Base-by-base conservation (phyloP, 495 filamentous ascomycete genomes). In the Amniculicola lignicola region DNA sequence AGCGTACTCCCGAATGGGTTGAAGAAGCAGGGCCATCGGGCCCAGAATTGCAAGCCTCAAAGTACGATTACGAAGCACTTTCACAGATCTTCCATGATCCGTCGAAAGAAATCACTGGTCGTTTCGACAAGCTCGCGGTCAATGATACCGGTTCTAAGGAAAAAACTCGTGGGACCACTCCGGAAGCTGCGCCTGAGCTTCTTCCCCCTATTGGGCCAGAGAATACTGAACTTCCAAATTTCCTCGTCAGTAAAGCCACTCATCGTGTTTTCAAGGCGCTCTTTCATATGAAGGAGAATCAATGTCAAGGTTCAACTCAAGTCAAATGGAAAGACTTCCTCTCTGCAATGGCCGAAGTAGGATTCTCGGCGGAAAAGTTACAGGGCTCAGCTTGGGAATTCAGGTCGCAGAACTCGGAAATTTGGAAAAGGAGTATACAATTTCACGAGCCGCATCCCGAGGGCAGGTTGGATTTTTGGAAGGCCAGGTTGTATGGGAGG, bases 351-450 rank as follows among this genome's bases (percentile, higher is more conserved):
- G 38, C 35, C 6, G 67, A 68, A 1, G 70, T 68, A 2, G 78
- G 78, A 5, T 78, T 80, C 35, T 24, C 54, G 0, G 62, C 69
- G 0, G 50, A 75, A 67, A 80, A 80, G 55, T 66, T 81, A 1
- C 74, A 80, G 46, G 78, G 78, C 2, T 77, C 73, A 3, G 72
- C 75, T 3, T 81, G 77, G 79, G 69, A 76, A 15, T 79, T 80
- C 57, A 51, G 57, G 39, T 42, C 52, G 4, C 67, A 72, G 6
- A 54, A 51, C 12, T 63, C 69, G 4, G 72, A 77, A 55, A 65
- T 70, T 5, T n/a, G n/a, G n/a, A 59, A 69, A 43, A 52, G 72
- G 1, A 75, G 69, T 14, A 78, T 80, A 39, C 77, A 75, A 41
- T 77, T 79, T 35, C 76, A 79, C 52, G 77, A 81, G 55, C 77